phyloP scores from a whole-genome alignment of 2,329 filamentous ascomycete species.

The Verticillium zaregamsianum region DNA sequence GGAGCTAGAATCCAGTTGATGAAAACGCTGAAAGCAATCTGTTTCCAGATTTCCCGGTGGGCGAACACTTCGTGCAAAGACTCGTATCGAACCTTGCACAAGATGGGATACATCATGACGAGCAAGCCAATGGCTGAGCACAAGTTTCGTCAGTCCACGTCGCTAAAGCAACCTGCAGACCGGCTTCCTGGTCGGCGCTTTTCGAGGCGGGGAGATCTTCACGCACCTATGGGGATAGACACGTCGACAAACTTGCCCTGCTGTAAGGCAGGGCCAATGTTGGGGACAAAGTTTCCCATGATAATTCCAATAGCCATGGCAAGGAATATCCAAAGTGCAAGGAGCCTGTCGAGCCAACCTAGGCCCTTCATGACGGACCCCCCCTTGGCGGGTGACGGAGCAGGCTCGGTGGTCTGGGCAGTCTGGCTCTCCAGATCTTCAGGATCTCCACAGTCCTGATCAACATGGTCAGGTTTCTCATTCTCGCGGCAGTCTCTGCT shows the following conservation, averaged over 20 bases:
- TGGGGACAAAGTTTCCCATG: conserved; percentile 63
- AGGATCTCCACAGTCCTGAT: neutral
- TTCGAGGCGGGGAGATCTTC: neutral
- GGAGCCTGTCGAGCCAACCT: conserved; percentile 50
- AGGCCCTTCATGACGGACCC: conserved; percentile 41
- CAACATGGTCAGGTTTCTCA: neutral
- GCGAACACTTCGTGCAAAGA: conserved; percentile 59
- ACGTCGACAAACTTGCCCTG: conserved; percentile 61
- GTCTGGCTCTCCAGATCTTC: neutral
- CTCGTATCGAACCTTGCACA: conserved; percentile 74
- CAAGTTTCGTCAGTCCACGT: neutral
- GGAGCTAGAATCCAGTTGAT: conserved; percentile 75
- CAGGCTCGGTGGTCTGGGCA: neutral
- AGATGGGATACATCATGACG: conserved; percentile 82
- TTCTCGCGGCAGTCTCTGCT: neutral
- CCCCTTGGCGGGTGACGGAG: conserved; percentile 7
- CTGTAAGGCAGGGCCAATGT: conserved; percentile 54
- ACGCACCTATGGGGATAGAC: conserved; percentile 53
- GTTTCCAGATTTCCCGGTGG: conserved; percentile 59
- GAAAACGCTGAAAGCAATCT: conserved; percentile 64
- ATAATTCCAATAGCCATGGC: conserved; percentile 68
- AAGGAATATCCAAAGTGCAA: conserved; percentile 66
- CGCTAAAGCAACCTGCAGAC: too few relatives aligned
- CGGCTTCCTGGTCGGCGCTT: too few relatives aligned
- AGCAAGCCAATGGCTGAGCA: conserved; percentile 62